Evolutionary conservation across 2,329 filamentous ascomycete species (phyloP), one percentile per base, ranked within the genome.

Genomic region (Exophiala lecanii-corni): DNA sequence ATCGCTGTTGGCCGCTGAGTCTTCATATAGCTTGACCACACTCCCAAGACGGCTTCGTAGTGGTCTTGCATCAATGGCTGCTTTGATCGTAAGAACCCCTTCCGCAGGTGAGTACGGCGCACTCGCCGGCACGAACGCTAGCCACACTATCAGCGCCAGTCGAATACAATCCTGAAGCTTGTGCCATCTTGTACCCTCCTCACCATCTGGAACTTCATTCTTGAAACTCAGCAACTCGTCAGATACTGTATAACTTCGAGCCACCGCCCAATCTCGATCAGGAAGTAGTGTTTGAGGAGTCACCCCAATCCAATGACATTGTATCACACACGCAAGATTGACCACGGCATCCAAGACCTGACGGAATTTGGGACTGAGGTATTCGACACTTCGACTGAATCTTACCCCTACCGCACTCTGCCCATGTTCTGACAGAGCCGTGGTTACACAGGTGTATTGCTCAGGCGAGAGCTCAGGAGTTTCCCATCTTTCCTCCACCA

Each of bases 141-240:
- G 37, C 45, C 45, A 47, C n/a, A 43, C 45, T 19, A 47, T 43
- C 21, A 47, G 28, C 9, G 45, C 45, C 13, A 43, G 31, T 16
- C 45, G 35, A 16, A 47, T 18, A 28, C 45, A 47, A 36, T 47
- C 45, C 25, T 43, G 39, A 3, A 47, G 17, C 31, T 21, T 23
- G 5, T 13, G 12, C 17, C 23, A 13, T 9, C 25, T 30, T 16
- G 15, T 30, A 16, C 18, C 10, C 13, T 16, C 5, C 16, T 12
- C 9, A n/a, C 26, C 18, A 23, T 18, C 25, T 12, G 9, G 17
- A 21, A 19, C 28, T 16, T 35, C 21, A 3, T 43, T 26, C 31
- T 35, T 40, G 25, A 43, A 43, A 9, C 23, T 30, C 15, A 47
- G 42, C 23, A 47, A 16, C 32, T 43, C 45, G 13, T 47, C 45